phyloP scores from a whole-genome alignment of 805 yeast genomes.

The Ogataea allantospora region DNA sequence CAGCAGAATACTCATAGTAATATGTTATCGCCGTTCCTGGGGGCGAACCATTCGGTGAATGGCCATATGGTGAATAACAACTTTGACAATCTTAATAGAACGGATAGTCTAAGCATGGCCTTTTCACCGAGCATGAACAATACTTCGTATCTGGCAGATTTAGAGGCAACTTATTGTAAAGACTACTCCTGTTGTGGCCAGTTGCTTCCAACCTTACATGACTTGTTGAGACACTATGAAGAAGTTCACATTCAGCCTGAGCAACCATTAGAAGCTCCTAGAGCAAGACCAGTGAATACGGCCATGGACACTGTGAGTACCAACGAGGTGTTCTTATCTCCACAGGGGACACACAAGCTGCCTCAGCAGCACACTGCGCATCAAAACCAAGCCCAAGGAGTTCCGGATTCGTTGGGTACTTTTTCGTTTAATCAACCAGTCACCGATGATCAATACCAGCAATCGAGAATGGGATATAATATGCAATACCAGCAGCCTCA shows the following conservation, averaged over 20 bases:
- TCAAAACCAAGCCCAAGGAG: constrained; percentile 10
- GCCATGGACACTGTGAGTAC: constrained; percentile 85
- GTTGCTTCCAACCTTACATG: constrained; percentile 88
- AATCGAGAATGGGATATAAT: constrained; percentile 12
- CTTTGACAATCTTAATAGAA: constrained; percentile 26
- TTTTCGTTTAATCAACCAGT: constrained; percentile 23
- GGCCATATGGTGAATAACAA: constrained; percentile 9
- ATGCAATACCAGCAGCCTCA: constrained; percentile 12
- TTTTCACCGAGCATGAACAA: constrained; percentile 66
- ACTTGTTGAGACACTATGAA: constrained; percentile 89
- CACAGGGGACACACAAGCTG: constrained; percentile 23
- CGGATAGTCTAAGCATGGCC: constrained; percentile 34
- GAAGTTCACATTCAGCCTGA: constrained; percentile 82
- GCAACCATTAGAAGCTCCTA: constrained; percentile 40
- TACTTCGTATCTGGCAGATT: constrained; percentile 82
- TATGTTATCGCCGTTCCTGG: constrained; percentile 24
- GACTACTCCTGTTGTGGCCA: constrained; percentile 97
- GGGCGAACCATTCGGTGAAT: constrained; percentile 16
- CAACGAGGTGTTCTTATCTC: constrained; percentile 76
- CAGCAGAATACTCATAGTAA: constrained; percentile 20
- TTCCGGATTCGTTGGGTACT: constrained; percentile 16
- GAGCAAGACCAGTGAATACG: constrained; percentile 51
- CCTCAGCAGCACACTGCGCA: constrained; percentile 6
- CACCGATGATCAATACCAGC: constrained; percentile 12
- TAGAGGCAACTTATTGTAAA: constrained; percentile 94